phyloP scores from a whole-genome alignment of 2,329 filamentous ascomycete species.

The Aureobasidium sp. region DNA sequence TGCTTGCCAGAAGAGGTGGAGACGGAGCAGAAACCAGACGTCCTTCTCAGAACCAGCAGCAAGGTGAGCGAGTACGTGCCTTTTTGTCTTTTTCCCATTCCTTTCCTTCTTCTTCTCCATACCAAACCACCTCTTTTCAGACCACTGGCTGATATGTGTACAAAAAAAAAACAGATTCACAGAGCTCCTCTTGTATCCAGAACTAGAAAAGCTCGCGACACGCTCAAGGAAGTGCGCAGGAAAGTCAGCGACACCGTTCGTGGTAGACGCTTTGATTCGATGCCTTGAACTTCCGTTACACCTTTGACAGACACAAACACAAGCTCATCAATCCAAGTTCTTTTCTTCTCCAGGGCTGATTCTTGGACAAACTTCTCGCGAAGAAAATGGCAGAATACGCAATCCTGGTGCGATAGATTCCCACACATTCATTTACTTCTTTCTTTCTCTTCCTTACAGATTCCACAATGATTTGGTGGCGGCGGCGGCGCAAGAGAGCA shows the following conservation, averaged over 20 bases:
- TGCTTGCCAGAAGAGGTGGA: background rate
- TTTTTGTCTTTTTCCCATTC: background rate
- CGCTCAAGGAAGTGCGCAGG: background rate
- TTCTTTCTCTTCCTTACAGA: too few relatives aligned
- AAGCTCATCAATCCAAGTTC: too few relatives aligned
- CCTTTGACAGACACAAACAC: too few relatives aligned
- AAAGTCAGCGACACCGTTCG: background rate
- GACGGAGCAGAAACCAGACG: background rate
- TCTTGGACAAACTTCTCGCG: too few relatives aligned
- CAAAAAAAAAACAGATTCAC: background rate
- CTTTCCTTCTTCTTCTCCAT: background rate
- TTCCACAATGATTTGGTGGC: too few relatives aligned
- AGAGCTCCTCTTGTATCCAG: background rate
- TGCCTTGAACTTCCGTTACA: background rate
- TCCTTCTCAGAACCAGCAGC: background rate
- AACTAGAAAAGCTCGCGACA: background rate
- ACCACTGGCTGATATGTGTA: too few relatives aligned
- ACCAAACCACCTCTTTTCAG: background rate
- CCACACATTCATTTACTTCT: too few relatives aligned
- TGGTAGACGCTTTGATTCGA: background rate
- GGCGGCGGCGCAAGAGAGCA: too few relatives aligned
- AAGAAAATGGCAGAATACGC: too few relatives aligned
- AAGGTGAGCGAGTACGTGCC: background rate
- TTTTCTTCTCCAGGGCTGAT: too few relatives aligned
- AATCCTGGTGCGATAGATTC: too few relatives aligned